Conservation (phyloP, 202 grass and related monocot genomes). For the Setaria italica region DNA sequence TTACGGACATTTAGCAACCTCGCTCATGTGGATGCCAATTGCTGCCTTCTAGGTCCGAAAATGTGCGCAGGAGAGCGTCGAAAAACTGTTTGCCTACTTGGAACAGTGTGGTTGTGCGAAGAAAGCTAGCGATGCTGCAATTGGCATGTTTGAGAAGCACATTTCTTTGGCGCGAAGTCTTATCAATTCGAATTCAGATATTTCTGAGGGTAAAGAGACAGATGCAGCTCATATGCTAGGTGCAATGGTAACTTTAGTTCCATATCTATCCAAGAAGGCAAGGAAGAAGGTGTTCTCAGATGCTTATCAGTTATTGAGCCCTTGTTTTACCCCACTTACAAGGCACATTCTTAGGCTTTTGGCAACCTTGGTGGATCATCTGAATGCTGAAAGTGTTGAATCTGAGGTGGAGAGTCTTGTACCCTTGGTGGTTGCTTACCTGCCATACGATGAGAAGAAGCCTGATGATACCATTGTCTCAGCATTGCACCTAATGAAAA, state of each 20-base stretch:
- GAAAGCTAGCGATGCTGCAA: slow-evolving; percentile 64
- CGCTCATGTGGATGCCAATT: slow-evolving; percentile 35
- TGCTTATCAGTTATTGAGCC: slow-evolving; percentile 60
- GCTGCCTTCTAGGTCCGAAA: slow-evolving; percentile 69
- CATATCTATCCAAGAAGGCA: slow-evolving; percentile 72
- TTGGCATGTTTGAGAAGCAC: slow-evolving; percentile 77
- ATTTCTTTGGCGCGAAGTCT: slow-evolving; percentile 52
- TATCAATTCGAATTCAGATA: slow-evolving; percentile 40
- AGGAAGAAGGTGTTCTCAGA: slow-evolving; percentile 68
- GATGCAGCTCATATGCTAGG: slow-evolving; percentile 68
- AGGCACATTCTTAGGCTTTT: slow-evolving; percentile 70
- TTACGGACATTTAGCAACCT: slow-evolving; percentile 1
- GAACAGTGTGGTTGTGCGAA: slow-evolving; percentile 56
- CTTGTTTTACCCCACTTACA: slow-evolving; percentile 63
- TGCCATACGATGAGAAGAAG: slow-evolving; percentile 74
- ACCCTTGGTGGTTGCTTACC: slow-evolving; percentile 63
- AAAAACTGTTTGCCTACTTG: slow-evolving; percentile 71
- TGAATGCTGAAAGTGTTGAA: slow-evolving; percentile 61
- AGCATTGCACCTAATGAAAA: slow-evolving; percentile 67
- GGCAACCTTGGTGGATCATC: slow-evolving; percentile 63
- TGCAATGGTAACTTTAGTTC: slow-evolving; percentile 60
- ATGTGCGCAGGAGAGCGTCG: slow-evolving; percentile 74
- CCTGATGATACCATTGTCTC: slow-evolving; percentile 68
- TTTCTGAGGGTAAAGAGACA: slow-evolving; percentile 54
- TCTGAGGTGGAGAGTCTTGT: slow-evolving; percentile 62